These are phyloP conservation scores for Conidiobolus incongruus DNA, from an alignment of 371 early-diverging fungal species.

Conservation along the genomic window DNA sequence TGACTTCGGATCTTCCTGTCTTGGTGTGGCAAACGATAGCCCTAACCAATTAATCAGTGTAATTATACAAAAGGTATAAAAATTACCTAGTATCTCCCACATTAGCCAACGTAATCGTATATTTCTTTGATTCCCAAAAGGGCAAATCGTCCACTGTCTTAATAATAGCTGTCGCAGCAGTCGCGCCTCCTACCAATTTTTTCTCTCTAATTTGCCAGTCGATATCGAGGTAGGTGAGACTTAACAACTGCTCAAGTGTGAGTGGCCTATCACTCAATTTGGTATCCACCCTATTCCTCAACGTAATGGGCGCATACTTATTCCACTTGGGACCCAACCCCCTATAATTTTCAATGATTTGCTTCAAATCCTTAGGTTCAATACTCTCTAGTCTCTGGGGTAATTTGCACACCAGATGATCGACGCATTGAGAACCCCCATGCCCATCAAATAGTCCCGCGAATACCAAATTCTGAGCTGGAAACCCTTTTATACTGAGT, in stretches of 20 bases:
- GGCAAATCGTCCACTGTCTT: constrained; percentile 22
- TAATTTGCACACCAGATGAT: constrained; percentile 10
- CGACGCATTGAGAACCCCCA: constrained; percentile 11
- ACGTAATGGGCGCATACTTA: neutral
- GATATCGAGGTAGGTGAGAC: constrained; percentile 22
- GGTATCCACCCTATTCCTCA: too few species aligned
- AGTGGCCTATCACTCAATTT: constrained; percentile 6
- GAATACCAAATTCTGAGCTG: neutral
- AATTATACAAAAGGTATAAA: neutral
- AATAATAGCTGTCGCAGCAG: constrained; percentile 28
- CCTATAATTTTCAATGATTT: constrained; percentile 7
- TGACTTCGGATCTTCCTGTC: constrained; percentile 19
- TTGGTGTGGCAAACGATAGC: constrained; percentile 25
- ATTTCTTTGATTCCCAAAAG: constrained; percentile 29
- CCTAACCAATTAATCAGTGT: neutral
- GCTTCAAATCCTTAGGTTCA: constrained; percentile 7
- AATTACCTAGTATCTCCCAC: constrained; percentile 30
- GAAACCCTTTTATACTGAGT: neutral
- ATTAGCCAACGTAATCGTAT: constrained; percentile 29
- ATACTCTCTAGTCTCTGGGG: constrained; percentile 8
- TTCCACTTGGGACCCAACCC: constrained; percentile 5
- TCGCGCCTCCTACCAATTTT: constrained; percentile 24
- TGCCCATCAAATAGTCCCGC: constrained; percentile 10
- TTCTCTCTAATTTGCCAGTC: constrained; percentile 16
- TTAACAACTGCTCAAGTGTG: constrained; percentile 28